Conservation (phyloP, 345 rosid species). For the Mallotus nudiflorus region DNA sequence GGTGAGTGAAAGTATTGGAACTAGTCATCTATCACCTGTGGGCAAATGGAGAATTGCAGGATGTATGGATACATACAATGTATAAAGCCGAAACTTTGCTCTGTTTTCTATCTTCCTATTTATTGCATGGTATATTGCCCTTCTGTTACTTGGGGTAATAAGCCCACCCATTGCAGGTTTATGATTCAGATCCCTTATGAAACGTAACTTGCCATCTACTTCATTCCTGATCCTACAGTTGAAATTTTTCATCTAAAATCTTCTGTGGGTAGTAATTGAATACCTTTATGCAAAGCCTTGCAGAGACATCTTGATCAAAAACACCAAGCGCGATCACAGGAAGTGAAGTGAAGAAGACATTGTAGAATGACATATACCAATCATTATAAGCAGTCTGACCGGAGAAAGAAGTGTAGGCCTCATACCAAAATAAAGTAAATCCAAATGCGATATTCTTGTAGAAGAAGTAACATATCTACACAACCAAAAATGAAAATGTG, state of each 20-base stretch:
- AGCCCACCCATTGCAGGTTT: neutral
- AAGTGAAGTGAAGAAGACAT: constrained; percentile 95
- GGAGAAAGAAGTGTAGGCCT: constrained; percentile 88
- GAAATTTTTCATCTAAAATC: neutral
- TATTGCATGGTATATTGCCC: too few species aligned
- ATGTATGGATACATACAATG: too few species aligned
- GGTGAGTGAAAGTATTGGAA: too few species aligned
- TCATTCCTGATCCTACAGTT: too few species aligned
- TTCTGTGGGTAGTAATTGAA: neutral
- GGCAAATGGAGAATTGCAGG: too few species aligned
- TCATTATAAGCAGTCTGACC: constrained; percentile 94
- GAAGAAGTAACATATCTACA: constrained; percentile 96
- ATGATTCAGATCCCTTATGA: neutral
- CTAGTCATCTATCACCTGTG: too few species aligned
- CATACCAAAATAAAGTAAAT: constrained; percentile 90
- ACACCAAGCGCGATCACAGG: constrained; percentile 96
- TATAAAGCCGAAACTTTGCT: too few species aligned
- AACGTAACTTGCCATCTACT: too few species aligned
- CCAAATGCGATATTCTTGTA: constrained; percentile 93
- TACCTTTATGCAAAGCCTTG: constrained; percentile 88
- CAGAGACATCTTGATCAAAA: constrained; percentile 94
- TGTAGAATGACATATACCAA: constrained; percentile 92
- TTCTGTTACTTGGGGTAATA: neutral
- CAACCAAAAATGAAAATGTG: constrained; percentile 3
- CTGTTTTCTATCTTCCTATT: too few species aligned